Base-by-base conservation (phyloP, 306 rosid genomes). In the Citrullus colocynthis region DNA sequence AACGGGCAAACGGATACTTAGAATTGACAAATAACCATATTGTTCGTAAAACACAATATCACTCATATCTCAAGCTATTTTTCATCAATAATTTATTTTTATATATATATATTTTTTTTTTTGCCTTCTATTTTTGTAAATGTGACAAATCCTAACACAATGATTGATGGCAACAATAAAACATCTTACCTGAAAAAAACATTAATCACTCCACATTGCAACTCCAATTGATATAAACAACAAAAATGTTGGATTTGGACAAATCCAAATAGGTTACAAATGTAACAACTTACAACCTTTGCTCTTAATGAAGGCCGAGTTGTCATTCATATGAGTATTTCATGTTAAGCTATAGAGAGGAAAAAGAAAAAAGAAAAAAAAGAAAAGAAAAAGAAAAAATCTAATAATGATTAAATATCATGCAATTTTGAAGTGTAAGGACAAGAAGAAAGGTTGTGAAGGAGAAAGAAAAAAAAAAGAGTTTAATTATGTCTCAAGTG, bases 261-360 rank as follows among this genome's bases (percentile, higher is more conserved):
- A 37, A 37, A 65, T 65, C 73, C 73, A 65, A 65, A 65, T 37
- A 18, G 49, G 6, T 37, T 37, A 65, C 3, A 9, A 5, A 15
- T 15, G 12, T 48, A 48, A 48, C 52, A 48, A 63, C 70, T 63
- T 65, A 65, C 73, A 65, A 39, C 3, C 4, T 1, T 16, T 65
- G 30, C 51, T 36, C 51, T 65, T 17, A 24, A 24, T 24, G 16
- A 37, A 37, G 15, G 73, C 73, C 73, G 3, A 42, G 37, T 20
- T 69, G 56, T 69, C 75, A 69, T 69, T 56, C 75, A 69, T 69
- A 56, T 69, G 75, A 69, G 34, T n/a, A 56, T 69, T 42, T 69
- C 74, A 41, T 51, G 71, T 42, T 67, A n/a, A 67, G 74, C 74
- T 54, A 67, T 1, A 65, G 18, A 1, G 15, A 14, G 4, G 28